Evolutionary conservation across 2,329 filamentous ascomycete species (phyloP), one percentile per base, ranked within the genome.

Genomic region (Lasiodiplodia gonubiensis): DNA sequence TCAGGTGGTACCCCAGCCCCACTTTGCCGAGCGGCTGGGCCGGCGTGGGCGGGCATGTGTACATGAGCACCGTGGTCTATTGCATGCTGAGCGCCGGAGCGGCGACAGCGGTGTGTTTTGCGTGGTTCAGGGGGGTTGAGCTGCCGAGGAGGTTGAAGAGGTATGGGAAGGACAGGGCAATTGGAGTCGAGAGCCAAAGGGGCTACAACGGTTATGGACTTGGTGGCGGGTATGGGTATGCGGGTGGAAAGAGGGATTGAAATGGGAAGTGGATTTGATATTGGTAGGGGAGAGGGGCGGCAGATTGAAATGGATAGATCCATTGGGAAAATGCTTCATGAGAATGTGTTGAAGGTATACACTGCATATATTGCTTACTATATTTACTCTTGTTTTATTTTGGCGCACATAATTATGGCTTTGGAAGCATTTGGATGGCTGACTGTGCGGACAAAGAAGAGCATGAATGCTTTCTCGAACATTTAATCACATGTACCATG

Each of bases 1-100:
- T 98, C 16, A 84, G 92, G 53, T 98, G 95, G 95, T 95, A 94
- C 77, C 90, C 91, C 0, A 91, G 87, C 27, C 90, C 91, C 0
- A 83, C 85, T 46, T 82, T 94, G 70, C 92, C 91, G 70, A 77
- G 83, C 68, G 73, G 85, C 70, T 84, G 86, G 86, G 68, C 80
- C 72, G 79, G 85, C 68, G 72, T 85, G 49, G 83, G 84, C 0
- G 82, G 84, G 1, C 83, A 86, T 73, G 73, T 85, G 55, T 84
- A 83, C 67, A 80, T 81, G 64, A 81, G 77, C 61, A 85, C 83
- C 59, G 72, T 84, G 66, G 74, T 84, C 65, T 86, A 84, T 69
- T 86, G 83, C 68, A 69, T 83, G 70, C 69, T 83, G 67, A 83
- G 76, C 71, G 84, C 80, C 12, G 78, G 78, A 4, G 81, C 80